Evolutionary conservation across 345 rosid species (phyloP).

Genomic region (Dipteronia sinensis): DNA sequence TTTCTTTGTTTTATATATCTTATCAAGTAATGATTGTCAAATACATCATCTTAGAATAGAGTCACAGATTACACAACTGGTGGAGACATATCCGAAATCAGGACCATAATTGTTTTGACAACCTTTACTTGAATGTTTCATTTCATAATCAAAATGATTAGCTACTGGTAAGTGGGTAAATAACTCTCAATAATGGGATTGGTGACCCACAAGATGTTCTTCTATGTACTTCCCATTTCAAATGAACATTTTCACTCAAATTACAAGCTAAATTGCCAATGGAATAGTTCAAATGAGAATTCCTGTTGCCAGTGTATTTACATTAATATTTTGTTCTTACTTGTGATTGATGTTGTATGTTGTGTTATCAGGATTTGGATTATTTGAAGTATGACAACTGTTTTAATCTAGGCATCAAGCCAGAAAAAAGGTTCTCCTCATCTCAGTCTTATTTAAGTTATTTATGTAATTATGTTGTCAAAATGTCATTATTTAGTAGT

Average conservation of each 20-base stretch:
- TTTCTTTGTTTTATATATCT: background rate
- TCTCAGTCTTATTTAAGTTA: constrained; percentile 15
- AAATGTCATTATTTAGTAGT: constrained; percentile 8
- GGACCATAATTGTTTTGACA: background rate
- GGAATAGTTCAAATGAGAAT: background rate
- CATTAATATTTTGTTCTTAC: background rate
- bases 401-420: constrained; percentile 83
- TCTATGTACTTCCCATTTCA: background rate
- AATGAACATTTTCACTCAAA: background rate
- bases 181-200: background rate
- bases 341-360: constrained; percentile 12
- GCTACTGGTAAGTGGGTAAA: background rate
- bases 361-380: constrained; percentile 72
- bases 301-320: background rate
- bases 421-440: constrained; percentile 60
- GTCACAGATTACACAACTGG: background rate
- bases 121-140: background rate
- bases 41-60: background rate
- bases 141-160: background rate
- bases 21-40: background rate
- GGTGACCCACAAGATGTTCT: background rate
- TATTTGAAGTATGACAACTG: constrained; percentile 97
- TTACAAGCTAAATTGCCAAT: background rate
- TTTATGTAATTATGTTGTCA: too few relatives aligned
- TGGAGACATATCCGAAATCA: background rate